A percentile compares a stretch with the other conserved stretches of the same genome.
Evolutionary conservation across 2,329 filamentous ascomycete species (phyloP).

Genomic region (Ophiostoma sp.): DNA sequence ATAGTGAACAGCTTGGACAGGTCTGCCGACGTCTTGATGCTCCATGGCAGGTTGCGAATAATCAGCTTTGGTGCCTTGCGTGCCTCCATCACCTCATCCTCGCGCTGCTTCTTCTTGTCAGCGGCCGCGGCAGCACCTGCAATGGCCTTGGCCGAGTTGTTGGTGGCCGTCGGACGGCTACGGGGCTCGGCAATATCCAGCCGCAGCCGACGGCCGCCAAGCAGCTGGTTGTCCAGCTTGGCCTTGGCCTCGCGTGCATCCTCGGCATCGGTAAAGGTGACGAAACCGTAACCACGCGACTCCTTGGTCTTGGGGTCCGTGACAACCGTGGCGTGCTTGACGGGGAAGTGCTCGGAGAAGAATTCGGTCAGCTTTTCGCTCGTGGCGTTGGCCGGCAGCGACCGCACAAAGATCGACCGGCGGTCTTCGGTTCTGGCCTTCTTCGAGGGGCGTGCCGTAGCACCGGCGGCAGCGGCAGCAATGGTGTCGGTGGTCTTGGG

Average conservation of each 20-base stretch:
- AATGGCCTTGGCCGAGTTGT: slow-evolving; percentile 32
- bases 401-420: slow-evolving; percentile 83
- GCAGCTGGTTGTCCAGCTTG: slow-evolving; percentile 70
- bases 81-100: slow-evolving; percentile 56
- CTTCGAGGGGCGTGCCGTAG: slow-evolving; percentile 41
- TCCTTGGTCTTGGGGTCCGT: slow-evolving; percentile 77
- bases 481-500: slow-evolving; percentile 4
- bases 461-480: background rate
- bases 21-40: slow-evolving; percentile 79
- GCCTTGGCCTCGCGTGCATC: slow-evolving; percentile 77
- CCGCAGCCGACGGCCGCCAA: slow-evolving; percentile 75
- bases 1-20: slow-evolving; percentile 73
- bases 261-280: slow-evolving; percentile 90
- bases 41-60: slow-evolving; percentile 93
- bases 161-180: slow-evolving; percentile 57
- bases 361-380: slow-evolving; percentile 77
- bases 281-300: slow-evolving; percentile 91
- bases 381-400: slow-evolving; percentile 71
- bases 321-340: slow-evolving; percentile 95
- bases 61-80: slow-evolving; percentile 70
- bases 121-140: slow-evolving; percentile 37
- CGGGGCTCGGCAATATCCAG: slow-evolving; percentile 85
- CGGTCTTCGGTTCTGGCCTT: slow-evolving; percentile 56
- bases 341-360: slow-evolving; percentile 89
- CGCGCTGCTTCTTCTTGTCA: slow-evolving; percentile 47